Base-by-base conservation (phyloP, 2,329 filamentous ascomycete genomes). In the Aspergillus sp. region DNA sequence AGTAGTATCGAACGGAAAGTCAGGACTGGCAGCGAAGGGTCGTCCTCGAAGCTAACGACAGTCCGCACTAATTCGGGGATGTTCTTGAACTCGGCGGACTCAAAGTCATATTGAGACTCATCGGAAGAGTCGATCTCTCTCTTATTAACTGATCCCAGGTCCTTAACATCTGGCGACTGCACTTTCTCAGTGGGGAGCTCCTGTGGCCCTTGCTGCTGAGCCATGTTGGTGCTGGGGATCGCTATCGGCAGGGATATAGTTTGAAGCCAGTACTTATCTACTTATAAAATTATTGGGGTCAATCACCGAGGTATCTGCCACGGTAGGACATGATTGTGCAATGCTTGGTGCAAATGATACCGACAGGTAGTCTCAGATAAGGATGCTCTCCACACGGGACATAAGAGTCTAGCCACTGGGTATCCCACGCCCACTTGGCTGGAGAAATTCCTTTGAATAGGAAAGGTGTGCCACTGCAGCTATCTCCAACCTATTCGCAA, bases 51-150 rank as follows among this genome's bases (percentile, higher is more conserved):
- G 35, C 48, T 21, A 11, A 51, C 35, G 35, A 51, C 48, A 21
- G 48, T 51, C 19, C 48, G 48, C 9, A 51, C 48, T 21, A 51
- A n/a, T 6, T 51, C 48, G 21, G 48, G 48, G 7, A 51, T 51
- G 48, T 24, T 41, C 35, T 31, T 41, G 48, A 51, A 51, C 35
- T 51, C 35, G 35, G 21, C 48, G 7, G 48, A 40, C 1, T 39
- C 37, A 27, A 41, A 51, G 14, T 51, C 35, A 39, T 51, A 40
- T 24, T 41, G 35, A 8, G 35, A 24, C 35, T 51, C 48, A 14
- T 27, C 33, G 6, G 48, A 40, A 11, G 48, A 51, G 24, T 40
- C 14, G 21, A n/a, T 12, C 23, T 27, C 35, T n/a, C 12, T 4
- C 19, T 12, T 39, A 14, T 51, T 15, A 17, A 40, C 37, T 24